Percentiles rank a stretch among this genome's conserved stretches.
phyloP scores from a whole-genome alignment of 805 yeast genomes.

The Ogataea minuta region DNA sequence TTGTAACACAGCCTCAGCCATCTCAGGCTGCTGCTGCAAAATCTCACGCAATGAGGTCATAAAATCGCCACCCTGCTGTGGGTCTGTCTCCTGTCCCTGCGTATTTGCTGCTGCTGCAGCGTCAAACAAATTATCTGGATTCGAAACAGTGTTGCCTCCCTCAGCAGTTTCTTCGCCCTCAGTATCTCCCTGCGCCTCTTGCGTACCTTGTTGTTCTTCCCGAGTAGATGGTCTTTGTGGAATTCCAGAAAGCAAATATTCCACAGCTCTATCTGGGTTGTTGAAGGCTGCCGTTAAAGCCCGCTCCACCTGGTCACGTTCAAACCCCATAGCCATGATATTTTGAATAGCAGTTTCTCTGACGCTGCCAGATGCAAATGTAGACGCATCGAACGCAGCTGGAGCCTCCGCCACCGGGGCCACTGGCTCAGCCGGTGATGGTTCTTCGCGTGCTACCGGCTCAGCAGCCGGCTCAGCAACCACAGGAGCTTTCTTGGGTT shows the following conservation, averaged over 20 bases:
- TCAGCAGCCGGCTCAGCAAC: constrained; percentile 25
- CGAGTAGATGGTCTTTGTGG: constrained; percentile 49
- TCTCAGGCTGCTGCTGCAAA: constrained; percentile 82
- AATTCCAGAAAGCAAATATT: constrained; percentile 84
- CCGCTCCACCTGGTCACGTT: constrained; percentile 78
- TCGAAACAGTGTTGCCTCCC: constrained; percentile 33
- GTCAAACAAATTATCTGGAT: constrained; percentile 51
- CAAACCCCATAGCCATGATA: constrained; percentile 96
- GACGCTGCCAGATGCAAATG: constrained; percentile 73
- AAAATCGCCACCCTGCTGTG: constrained; percentile 34
- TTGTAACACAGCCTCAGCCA: constrained; percentile 78
- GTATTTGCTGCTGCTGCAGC: constrained; percentile 38
- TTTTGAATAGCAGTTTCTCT: constrained; percentile 76
- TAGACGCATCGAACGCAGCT: constrained; percentile 40
- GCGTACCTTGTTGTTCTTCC: constrained; percentile 14
- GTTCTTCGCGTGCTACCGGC: constrained; percentile 20
- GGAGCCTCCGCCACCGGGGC: constrained; percentile 26
- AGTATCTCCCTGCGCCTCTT: background rate
- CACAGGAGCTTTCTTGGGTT: constrained; percentile 39
- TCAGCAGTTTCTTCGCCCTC: constrained; percentile 19
- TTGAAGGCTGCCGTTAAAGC: constrained; percentile 95
- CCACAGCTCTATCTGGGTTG: constrained; percentile 98
- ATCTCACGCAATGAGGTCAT: constrained; percentile 68
- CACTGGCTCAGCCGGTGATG: constrained; percentile 21
- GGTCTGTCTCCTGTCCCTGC: constrained; percentile 33